These are phyloP conservation scores for Sugiyamaella americana DNA, from an alignment of 805 yeast species.

Conservation along the genomic window DNA sequence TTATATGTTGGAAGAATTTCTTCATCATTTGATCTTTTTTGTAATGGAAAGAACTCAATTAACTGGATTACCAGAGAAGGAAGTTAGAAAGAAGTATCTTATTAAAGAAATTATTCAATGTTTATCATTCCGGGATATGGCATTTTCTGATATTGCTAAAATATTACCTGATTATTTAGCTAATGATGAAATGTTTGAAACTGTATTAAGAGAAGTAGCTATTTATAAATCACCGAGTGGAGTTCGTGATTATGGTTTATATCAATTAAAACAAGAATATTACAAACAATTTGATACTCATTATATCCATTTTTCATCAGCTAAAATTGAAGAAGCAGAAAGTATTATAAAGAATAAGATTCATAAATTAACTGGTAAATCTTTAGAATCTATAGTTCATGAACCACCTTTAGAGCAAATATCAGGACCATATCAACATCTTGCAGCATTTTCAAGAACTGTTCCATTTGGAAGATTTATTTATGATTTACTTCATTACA, in stretches of 20 bases:
- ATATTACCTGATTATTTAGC: constrained; percentile 71
- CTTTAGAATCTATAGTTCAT: constrained; percentile 46
- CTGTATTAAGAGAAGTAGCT: constrained; percentile 50
- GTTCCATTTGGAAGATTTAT: constrained; percentile 25
- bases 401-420: constrained; percentile 43
- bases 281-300: constrained; percentile 66
- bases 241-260: constrained; percentile 53
- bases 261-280: constrained; percentile 55
- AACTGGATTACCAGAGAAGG: constrained; percentile 41
- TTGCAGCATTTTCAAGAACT: constrained; percentile 27
- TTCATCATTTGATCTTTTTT: constrained; percentile 59
- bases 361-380: constrained; percentile 33
- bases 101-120: constrained; percentile 73
- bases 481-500: constrained; percentile 12
- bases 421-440: constrained; percentile 28
- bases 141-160: constrained; percentile 62
- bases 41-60: constrained; percentile 63
- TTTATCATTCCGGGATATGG: constrained; percentile 67
- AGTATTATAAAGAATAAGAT: constrained; percentile 49
- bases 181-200: constrained; percentile 68
- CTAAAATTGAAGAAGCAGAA: constrained; percentile 80
- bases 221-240: constrained; percentile 57
- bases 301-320: constrained; percentile 69
- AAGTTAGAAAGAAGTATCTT: constrained; percentile 46
- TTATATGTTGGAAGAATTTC: constrained; percentile 73